A percentile compares a stretch with the other conserved stretches of the same genome.
phyloP scores from a whole-genome alignment of 495 filamentous ascomycete genomes.

The Xylaria longipes region DNA sequence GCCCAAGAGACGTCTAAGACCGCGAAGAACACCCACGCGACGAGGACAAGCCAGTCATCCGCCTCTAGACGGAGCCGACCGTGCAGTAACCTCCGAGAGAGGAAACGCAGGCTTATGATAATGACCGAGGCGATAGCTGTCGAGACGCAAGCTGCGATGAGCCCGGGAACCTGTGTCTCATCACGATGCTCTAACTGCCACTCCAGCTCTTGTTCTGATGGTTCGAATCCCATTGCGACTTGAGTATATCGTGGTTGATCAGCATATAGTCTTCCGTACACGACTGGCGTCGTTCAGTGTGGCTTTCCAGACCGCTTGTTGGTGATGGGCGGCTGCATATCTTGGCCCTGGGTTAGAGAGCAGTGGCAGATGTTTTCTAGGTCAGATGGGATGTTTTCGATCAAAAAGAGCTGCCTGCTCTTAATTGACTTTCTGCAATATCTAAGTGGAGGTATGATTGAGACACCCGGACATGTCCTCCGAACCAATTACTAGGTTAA shows the following conservation, averaged over 20 bases:
- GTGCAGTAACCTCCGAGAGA: slow-evolving; percentile 17
- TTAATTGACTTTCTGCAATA: neutral
- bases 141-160: slow-evolving; percentile 17
- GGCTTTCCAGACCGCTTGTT: slow-evolving; percentile 1
- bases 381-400: neutral
- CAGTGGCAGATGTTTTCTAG: neutral
- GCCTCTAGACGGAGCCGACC: slow-evolving; percentile 18
- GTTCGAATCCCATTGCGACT: slow-evolving; percentile 16
- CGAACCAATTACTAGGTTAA: neutral
- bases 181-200: slow-evolving; percentile 27
- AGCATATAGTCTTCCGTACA: neutral
- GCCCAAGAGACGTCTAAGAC: slow-evolving; percentile 16
- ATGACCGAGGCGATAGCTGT: slow-evolving; percentile 18
- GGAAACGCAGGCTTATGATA: slow-evolving; percentile 23
- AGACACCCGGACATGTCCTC: slow-evolving; percentile 9
- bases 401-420: neutral
- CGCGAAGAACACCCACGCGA: slow-evolving; percentile 25
- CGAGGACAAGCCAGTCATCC: slow-evolving; percentile 28
- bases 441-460: neutral
- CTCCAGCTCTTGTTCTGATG: slow-evolving; percentile 4
- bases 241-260: neutral
- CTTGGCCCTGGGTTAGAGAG: neutral
- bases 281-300: neutral
- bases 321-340: neutral
- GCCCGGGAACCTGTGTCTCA: slow-evolving; percentile 11